Evolutionary conservation across 2,329 filamentous ascomycete species (phyloP).

Genomic region (Xylariaceae sp.): DNA sequence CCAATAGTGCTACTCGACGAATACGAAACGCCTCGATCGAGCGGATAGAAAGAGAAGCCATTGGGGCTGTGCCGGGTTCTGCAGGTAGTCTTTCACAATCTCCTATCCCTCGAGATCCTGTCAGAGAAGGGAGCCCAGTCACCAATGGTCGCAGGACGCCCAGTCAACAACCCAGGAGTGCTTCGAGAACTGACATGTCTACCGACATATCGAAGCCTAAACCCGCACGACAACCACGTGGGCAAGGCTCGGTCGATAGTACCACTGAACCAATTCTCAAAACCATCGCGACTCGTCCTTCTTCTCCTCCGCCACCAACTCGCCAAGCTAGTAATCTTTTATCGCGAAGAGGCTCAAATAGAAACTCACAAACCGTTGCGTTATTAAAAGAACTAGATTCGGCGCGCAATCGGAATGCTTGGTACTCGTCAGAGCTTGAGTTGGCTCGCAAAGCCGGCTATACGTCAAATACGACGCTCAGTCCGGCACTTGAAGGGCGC

Average conservation of each 20-base stretch:
- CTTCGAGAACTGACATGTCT: constrained; percentile 35
- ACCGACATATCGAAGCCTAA: constrained; percentile 38
- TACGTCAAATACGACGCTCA: constrained; percentile 61
- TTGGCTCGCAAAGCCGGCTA: constrained; percentile 89
- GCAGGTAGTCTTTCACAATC: constrained; percentile 36
- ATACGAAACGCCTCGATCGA: constrained; percentile 47
- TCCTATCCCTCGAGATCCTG: constrained; percentile 39
- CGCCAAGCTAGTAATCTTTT: constrained; percentile 55
- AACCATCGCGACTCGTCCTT: constrained; percentile 39
- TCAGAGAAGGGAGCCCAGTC: constrained; percentile 45
- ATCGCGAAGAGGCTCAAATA: constrained; percentile 52
- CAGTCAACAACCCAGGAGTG: constrained; percentile 43
- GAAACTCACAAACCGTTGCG: constrained; percentile 63
- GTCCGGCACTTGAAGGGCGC: constrained; percentile 69
- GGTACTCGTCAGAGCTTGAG: constrained; percentile 93
- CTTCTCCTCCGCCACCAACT: constrained; percentile 54
- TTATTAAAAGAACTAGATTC: constrained; percentile 82
- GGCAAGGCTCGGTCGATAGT: constrained; percentile 64
- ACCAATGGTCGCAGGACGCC: constrained; percentile 61
- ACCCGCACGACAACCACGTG: constrained; percentile 48
- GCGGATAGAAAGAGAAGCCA: constrained; percentile 34
- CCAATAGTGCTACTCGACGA: constrained; percentile 37
- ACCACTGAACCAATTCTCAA: constrained; percentile 52
- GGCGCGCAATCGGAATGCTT: constrained; percentile 81
- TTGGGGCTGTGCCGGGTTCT: constrained; percentile 35